These are phyloP conservation scores for Citrus inodora DNA, from an alignment of 345 rosid species.

Conservation along the genomic window DNA sequence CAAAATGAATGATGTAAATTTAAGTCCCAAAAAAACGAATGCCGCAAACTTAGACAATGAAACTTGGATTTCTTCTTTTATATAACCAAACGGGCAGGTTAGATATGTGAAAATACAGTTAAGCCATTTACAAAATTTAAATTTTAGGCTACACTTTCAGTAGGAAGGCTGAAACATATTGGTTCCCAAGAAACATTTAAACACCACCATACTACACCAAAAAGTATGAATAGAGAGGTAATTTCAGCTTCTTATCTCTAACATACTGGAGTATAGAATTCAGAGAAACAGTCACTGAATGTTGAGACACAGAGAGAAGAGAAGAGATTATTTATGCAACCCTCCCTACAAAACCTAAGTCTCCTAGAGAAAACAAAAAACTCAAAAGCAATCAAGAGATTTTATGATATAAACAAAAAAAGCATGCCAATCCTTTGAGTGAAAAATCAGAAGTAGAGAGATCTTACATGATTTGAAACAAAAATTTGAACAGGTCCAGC, in stretches of 20 bases:
- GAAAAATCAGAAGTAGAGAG: neutral
- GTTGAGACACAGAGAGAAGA: neutral
- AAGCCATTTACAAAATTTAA: neutral
- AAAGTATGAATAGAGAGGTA: too few species aligned
- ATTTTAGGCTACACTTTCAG: neutral
- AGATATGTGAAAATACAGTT: neutral
- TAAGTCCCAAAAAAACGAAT: neutral
- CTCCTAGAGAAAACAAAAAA: neutral
- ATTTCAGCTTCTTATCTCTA: neutral
- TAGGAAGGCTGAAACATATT: neutral
- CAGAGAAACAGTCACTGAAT: neutral
- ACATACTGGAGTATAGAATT: neutral
- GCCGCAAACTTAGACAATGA: neutral
- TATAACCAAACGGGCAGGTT: neutral
- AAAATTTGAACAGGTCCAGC: slow-evolving; percentile 99
- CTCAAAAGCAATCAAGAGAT: neutral
- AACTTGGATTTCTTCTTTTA: too few species aligned
- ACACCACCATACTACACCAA: neutral
- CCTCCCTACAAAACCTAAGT: neutral
- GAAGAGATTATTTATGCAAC: neutral
- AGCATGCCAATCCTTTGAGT: neutral
- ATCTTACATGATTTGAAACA: slow-evolving; percentile 88
- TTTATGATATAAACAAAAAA: neutral
- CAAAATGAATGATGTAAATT: neutral
- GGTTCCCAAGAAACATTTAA: neutral